A percentile compares a stretch with the other conserved stretches of the same genome.
These are phyloP conservation scores for Populus alba DNA, from an alignment of 345 rosid species.

Conservation along the genomic window DNA sequence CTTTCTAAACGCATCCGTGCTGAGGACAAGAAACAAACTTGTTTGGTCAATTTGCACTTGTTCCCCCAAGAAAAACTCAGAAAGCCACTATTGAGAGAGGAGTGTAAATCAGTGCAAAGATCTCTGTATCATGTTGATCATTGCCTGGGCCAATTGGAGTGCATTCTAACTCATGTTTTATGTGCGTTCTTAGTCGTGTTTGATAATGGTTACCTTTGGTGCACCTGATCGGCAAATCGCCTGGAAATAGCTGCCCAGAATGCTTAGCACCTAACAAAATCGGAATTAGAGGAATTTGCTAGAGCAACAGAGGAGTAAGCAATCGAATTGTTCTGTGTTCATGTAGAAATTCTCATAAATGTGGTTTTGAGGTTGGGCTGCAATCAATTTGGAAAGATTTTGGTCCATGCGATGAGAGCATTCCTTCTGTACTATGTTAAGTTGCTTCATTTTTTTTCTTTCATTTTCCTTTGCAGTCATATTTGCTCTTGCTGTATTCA, in stretches of 20 bases:
- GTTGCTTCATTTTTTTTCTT: not conserved
- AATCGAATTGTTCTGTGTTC: not conserved
- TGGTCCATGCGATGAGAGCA: not conserved
- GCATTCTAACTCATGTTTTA: conserved; percentile 8
- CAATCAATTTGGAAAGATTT: not conserved
- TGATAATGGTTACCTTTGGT: conserved; percentile 70
- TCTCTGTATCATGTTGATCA: not conserved
- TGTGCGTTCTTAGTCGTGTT: conserved; percentile 59
- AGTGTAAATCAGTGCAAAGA: conserved; percentile 24
- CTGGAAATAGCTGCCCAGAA: conserved; percentile 71
- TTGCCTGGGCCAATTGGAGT: not conserved
- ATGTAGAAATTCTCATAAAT: not conserved
- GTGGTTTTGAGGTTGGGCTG: not conserved
- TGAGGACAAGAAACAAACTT: too few species aligned
- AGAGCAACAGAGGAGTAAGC: conserved; percentile 58
- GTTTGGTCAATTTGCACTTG: too few species aligned
- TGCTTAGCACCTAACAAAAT: conserved; percentile 72
- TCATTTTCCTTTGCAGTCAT: not conserved
- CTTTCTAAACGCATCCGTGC: too few species aligned
- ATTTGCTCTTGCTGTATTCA: conserved; percentile 23
- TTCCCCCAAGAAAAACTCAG: too few species aligned
- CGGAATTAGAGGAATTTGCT: conserved; percentile 70
- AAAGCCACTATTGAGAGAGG: too few species aligned
- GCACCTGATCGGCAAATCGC: conserved; percentile 73
- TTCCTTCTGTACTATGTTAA: not conserved